These are phyloP conservation scores for Clavispora fructus DNA, from an alignment of 805 yeast species.

Conservation along the genomic window DNA sequence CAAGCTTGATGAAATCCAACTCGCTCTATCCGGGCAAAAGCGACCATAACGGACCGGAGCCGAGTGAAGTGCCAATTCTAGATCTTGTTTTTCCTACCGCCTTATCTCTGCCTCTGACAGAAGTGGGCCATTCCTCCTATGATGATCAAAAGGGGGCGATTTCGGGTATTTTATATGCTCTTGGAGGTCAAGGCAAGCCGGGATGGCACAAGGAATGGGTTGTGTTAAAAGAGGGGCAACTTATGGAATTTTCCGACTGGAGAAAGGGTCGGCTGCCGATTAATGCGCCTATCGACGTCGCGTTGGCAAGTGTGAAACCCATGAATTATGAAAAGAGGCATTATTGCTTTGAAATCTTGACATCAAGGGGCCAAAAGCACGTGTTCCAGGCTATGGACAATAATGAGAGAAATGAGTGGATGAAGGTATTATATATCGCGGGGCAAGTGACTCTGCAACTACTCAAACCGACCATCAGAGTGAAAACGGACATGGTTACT, in stretches of 20 bases:
- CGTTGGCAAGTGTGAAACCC: constrained; percentile 59
- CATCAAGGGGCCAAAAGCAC: constrained; percentile 61
- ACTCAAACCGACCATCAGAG: not conserved
- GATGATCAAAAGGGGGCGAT: constrained; percentile 27
- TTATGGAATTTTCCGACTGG: constrained; percentile 77
- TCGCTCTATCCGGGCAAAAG: not conserved
- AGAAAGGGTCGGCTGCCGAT: constrained; percentile 59
- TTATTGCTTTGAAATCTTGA: constrained; percentile 69
- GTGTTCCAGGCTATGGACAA: constrained; percentile 70
- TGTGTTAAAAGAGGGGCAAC: constrained; percentile 59
- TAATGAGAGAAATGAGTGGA: constrained; percentile 66
- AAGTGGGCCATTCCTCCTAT: not conserved
- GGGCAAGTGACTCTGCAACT: constrained; percentile 35
- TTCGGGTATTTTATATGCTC: constrained; percentile 50
- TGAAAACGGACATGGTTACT: constrained; percentile 1
- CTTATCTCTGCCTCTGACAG: not conserved
- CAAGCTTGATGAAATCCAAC: constrained; percentile 18
- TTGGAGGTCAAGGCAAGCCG: constrained; percentile 55
- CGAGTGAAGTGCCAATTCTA: constrained; percentile 10
- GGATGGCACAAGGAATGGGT: constrained; percentile 94
- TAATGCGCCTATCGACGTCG: constrained; percentile 63
- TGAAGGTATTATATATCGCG: constrained; percentile 56
- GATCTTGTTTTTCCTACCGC: constrained; percentile 24
- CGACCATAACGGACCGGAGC: not conserved
- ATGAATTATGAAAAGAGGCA: constrained; percentile 42